phyloP scores from a whole-genome alignment of 2,329 filamentous ascomycete species.

The Clonostachys rosea region DNA sequence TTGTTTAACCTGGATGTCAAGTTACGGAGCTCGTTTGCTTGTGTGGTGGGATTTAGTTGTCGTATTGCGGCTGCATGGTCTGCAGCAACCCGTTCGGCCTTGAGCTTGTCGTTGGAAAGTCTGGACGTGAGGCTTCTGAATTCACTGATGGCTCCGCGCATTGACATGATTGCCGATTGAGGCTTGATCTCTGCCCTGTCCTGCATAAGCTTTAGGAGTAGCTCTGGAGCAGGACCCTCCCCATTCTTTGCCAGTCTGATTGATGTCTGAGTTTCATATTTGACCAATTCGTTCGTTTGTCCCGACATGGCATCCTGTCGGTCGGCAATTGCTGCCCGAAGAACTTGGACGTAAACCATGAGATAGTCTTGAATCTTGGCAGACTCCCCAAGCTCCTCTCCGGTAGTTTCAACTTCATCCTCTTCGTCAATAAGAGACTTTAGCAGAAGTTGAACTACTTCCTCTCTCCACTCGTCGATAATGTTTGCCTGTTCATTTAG shows the following conservation, averaged over 20 bases:
- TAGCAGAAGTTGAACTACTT: constrained; percentile 67
- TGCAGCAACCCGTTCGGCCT: no score
- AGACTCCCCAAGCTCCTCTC: constrained; percentile 86
- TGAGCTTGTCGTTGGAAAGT: constrained; percentile 14
- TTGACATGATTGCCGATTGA: constrained; percentile 48
- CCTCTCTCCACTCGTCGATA: constrained; percentile 70
- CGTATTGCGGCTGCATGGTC: constrained; percentile 37
- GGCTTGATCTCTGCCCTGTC: constrained; percentile 44
- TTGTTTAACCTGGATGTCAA: constrained; percentile 51
- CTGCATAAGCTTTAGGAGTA: constrained; percentile 45
- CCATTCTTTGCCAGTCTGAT: constrained; percentile 54
- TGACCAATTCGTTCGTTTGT: constrained; percentile 68
- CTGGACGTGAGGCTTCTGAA: constrained; percentile 57
- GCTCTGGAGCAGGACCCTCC: constrained; percentile 68
- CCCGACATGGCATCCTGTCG: constrained; percentile 74
- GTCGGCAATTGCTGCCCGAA: constrained; percentile 74
- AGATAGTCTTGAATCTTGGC: constrained; percentile 85
- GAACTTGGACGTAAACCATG: constrained; percentile 76
- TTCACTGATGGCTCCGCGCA: constrained; percentile 66
- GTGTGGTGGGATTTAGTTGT: constrained; percentile 64
- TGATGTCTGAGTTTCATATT: constrained; percentile 65
- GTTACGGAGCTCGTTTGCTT: constrained; percentile 62
- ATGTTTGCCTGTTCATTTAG: constrained; percentile 70
- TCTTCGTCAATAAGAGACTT: constrained; percentile 81
- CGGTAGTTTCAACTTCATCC: constrained; percentile 66